Evolutionary conservation across 2,329 filamentous ascomycete species (phyloP).

Genomic region (Epichloe aotearoae): DNA sequence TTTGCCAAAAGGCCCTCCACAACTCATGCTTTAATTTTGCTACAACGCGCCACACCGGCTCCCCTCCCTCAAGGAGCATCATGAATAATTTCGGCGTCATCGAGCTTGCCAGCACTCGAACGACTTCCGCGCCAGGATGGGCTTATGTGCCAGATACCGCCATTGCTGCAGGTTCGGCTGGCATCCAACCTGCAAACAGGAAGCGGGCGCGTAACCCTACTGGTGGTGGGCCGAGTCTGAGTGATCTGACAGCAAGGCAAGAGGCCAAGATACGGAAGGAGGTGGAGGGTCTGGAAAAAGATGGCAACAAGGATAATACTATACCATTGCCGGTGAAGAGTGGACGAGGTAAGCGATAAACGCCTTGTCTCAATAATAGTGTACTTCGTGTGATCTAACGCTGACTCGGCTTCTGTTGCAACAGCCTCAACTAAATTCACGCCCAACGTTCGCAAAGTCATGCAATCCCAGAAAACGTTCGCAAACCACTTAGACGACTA

Average conservation of each 20-base stretch:
- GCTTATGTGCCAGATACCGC: constrained; percentile 74
- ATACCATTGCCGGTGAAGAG: constrained; percentile 53
- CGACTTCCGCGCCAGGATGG: constrained; percentile 70
- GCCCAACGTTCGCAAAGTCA: constrained; percentile 59
- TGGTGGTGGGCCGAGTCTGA: constrained; percentile 31
- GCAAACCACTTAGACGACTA: constrained; percentile 73
- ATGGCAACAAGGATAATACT: constrained; percentile 59
- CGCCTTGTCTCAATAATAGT: neutral
- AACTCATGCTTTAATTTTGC: neutral
- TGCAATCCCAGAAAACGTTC: constrained; percentile 72
- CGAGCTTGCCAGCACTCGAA: constrained; percentile 60
- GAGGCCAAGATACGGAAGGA: constrained; percentile 71
- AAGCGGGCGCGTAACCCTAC: constrained; percentile 57
- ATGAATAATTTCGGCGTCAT: constrained; percentile 68
- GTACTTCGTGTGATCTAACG: neutral
- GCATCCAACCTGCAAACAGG: constrained; percentile 40
- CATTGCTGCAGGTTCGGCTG: constrained; percentile 39
- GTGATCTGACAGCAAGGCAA: constrained; percentile 67
- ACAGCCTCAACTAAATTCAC: constrained; percentile 45
- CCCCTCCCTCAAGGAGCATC: constrained; percentile 3
- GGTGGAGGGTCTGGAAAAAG: constrained; percentile 68
- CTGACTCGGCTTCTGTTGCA: neutral
- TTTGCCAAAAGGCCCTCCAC: too few relatives aligned
- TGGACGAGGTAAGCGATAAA: constrained; percentile 22
- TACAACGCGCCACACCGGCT: neutral